Evolutionary conservation across 345 rosid genomes (phyloP), one percentile per base, ranked within the genome.

Genomic region (Gossypium bickii): DNA sequence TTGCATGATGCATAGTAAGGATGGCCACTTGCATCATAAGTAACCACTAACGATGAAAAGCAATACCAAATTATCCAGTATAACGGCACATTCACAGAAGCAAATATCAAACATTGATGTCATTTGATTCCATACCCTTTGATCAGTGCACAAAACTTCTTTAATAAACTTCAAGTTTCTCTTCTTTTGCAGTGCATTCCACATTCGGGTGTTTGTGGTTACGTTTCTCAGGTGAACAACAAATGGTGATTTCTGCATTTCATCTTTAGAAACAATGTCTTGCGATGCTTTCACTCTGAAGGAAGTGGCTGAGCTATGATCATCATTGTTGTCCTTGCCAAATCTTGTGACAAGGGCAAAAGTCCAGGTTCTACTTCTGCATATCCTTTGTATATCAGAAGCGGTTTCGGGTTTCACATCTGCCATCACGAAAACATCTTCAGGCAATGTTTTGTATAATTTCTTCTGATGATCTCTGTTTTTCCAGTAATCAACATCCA

Each of bases 361-460:
- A 2, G 70, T 18, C 85, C 85, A 85, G 7, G 29, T 63, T 73
- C 80, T 74, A 17, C 85, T 58, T 71, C 78, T 74, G n/a, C 84
- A 79, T 0, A 8, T 7, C 72, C 83, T 74, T 49, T 25, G 57
- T 67, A 87, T 67, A 22, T 89, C 87, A 41, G 80, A 73, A 29
- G 45, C 81, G 5, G 72, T 41, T 82, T 78, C 74, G 1, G 88
- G 90, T 52, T 77, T 79, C 15, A 49, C 74, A 55, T 80, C 73
- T 3, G 87, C 67, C 18, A 89, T 47, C 18, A 84, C 7, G 9
- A 87, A 59, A 18, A 87, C 38, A 56, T 85, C 90, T 8, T 83
- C 82, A 7, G 81, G 86, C 75, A 78, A 59, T 48, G 84, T 83
- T 70, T 70, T 82, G 76, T 81, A 88, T 34, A 82, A 78, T 69